phyloP scores from a whole-genome alignment of 257 asterid species.

The Solanum megistacrolobum region DNA sequence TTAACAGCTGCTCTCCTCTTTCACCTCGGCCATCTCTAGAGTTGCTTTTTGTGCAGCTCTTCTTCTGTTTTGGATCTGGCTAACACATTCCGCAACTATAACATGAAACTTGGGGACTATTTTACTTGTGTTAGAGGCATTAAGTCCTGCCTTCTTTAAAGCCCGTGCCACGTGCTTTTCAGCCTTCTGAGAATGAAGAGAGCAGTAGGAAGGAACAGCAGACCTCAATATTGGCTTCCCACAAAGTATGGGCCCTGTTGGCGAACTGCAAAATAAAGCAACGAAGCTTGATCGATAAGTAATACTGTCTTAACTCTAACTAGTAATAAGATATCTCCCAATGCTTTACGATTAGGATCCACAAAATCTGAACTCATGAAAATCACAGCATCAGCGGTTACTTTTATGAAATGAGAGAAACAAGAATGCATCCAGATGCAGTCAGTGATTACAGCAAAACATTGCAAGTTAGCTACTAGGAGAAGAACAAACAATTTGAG shows the following conservation, averaged over 20 bases:
- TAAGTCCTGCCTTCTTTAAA: slow-evolving; percentile 74
- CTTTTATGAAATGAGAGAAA: background rate
- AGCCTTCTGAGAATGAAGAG: slow-evolving; percentile 66
- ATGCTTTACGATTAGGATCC: background rate
- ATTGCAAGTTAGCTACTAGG: background rate
- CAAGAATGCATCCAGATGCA: background rate
- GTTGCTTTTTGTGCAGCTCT: slow-evolving; percentile 39
- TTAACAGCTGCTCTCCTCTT: slow-evolving; percentile 47
- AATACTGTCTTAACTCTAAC: background rate
- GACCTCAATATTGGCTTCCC: slow-evolving; percentile 83
- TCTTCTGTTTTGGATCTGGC: slow-evolving; percentile 69
- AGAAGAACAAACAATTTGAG: background rate
- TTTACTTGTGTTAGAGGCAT: slow-evolving; percentile 53
- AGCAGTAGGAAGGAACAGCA: slow-evolving; percentile 69
- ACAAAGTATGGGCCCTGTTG: slow-evolving; percentile 77
- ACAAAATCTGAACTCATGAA: background rate
- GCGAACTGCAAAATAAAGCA: slow-evolving; percentile 40
- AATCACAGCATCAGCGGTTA: background rate
- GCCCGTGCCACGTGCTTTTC: slow-evolving; percentile 76
- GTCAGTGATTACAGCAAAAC: background rate
- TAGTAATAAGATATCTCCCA: background rate
- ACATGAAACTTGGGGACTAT: slow-evolving; percentile 81
- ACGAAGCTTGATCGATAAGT: background rate
- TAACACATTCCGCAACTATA: slow-evolving; percentile 50
- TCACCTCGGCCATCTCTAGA: slow-evolving; percentile 26